Conservation (phyloP, 2,329 filamentous ascomycete species). For the Zymoseptoria pseudotritici region DNA sequence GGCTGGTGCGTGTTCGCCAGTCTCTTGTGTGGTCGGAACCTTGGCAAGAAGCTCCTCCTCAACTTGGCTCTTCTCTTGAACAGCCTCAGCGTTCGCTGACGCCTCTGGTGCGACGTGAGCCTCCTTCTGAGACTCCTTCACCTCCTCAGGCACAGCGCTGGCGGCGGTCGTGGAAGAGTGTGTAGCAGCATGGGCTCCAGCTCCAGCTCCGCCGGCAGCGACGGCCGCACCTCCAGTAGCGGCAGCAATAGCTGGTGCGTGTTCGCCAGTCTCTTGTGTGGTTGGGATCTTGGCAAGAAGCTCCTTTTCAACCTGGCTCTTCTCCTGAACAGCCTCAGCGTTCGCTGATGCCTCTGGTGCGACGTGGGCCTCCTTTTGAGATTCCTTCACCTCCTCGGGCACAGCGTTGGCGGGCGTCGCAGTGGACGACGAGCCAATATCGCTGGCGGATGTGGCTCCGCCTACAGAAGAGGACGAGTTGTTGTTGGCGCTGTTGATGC, state of each 20-base stretch:
- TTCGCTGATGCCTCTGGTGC: slow-evolving; percentile 66
- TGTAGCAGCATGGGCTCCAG: background rate
- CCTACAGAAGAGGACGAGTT: background rate
- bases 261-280: slow-evolving; percentile 36
- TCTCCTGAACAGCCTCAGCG: slow-evolving; percentile 64
- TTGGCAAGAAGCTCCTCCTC: slow-evolving; percentile 67
- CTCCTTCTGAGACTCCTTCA: slow-evolving; percentile 24
- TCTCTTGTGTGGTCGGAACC: slow-evolving; percentile 35
- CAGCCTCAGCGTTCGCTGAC: slow-evolving; percentile 58
- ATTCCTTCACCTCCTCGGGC: slow-evolving; percentile 23
- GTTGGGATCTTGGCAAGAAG: slow-evolving; percentile 54
- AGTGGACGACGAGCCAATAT: slow-evolving; percentile 3
- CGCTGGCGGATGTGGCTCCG: background rate
- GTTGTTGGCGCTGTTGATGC: slow-evolving; percentile 30
- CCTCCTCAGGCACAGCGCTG: slow-evolving; percentile 22
- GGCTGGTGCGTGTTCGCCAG: slow-evolving; percentile 40
- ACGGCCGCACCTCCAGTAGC: slow-evolving; percentile 31
- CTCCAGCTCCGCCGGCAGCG: slow-evolving; percentile 2
- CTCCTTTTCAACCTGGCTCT: slow-evolving; percentile 67
- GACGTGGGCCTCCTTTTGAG: slow-evolving; percentile 30
- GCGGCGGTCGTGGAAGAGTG: slow-evolving; percentile 8
- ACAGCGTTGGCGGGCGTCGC: slow-evolving; percentile 14
- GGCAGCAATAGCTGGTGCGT: slow-evolving; percentile 36
- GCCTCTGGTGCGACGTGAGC: slow-evolving; percentile 57
- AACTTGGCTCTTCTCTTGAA: slow-evolving; percentile 66